Evolutionary conservation across 768 basidiomycete genomes (phyloP).

Genomic region (Russula virescens): DNA sequence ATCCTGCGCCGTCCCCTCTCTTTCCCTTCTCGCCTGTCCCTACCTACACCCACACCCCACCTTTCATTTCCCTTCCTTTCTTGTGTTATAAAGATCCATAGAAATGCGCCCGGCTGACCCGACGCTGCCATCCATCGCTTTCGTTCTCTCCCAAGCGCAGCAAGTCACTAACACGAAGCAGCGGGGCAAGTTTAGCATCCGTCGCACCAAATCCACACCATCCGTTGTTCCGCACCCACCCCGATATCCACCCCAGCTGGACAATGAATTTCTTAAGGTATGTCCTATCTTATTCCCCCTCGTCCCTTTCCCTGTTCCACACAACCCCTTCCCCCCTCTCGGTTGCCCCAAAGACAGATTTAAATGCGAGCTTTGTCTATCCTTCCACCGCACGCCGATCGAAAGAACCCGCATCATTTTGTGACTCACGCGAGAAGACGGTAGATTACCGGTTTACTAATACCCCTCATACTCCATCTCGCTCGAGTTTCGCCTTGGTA

Average conservation of each 20-base stretch:
- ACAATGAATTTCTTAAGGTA: constrained; percentile 22
- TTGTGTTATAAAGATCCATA: constrained; percentile 8
- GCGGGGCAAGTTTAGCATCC: background rate
- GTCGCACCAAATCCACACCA: constrained; percentile 13
- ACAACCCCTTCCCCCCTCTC: background rate
- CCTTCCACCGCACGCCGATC: too few species aligned
- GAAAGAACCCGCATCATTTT: background rate
- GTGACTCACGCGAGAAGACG: constrained; percentile 17
- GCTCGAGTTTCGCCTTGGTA: constrained; percentile 25
- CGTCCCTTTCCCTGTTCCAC: background rate
- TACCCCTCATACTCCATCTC: constrained; percentile 15
- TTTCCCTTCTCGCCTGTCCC: background rate
- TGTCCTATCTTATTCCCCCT: background rate
- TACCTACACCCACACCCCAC: too few species aligned
- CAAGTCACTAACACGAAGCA: background rate
- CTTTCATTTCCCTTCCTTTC: background rate
- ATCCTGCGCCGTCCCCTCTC: background rate
- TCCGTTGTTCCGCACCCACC: constrained; percentile 19
- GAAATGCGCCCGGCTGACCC: constrained; percentile 20
- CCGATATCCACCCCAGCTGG: constrained; percentile 22
- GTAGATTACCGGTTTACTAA: constrained; percentile 20
- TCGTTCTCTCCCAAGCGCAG: constrained; percentile 17
- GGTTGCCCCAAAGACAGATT: too few species aligned
- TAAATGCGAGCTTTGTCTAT: too few species aligned
- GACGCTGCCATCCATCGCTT: constrained; percentile 24